Evolutionary conservation across 495 filamentous ascomycete species (phyloP), one percentile per base, ranked within the genome.

Genomic region (Massariosphaeria phaeospora): DNA sequence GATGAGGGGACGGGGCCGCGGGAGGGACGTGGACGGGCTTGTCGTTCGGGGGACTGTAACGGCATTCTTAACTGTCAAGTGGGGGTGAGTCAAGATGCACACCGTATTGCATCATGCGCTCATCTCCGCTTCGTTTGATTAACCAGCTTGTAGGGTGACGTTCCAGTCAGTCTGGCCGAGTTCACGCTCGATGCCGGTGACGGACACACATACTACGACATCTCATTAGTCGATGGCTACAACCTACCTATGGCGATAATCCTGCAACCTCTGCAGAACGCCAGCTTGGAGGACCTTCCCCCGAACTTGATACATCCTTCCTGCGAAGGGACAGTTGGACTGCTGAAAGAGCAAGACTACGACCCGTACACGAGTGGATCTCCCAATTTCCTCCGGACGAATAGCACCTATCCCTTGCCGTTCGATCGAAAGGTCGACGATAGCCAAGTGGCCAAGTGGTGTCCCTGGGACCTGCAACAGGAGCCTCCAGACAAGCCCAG

Each of bases 161-260:
- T 79, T 2, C 87, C 87, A 1, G 78, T 77, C 5, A 86, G 84
- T 2, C 75, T 91, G 5, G 85, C 84, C 15, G 87, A 91, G 57
- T 87, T 89, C 66, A 88, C 82, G 43, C 77, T 90, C 33, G 72
- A 75, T 31, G 70, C 73, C n/a, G 67, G 70, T 27, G 72, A 74
- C 48, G 73, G 70, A 11, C 80, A 88, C 63, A 84, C 80, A 3
- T 91, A 84, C 67, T 90, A 89, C 68, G 88, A 91, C 68, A 85
- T 91, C 54, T 88, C 85, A 29, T 77, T 91, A 29, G 87, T 91
- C 24, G 87, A 91, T 66, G 87, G 88, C 34, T 90, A 91, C 75
- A 90, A 91, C 67, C 69, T 91, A 8, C 84, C 85, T 6, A 58
- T 91, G 46, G 83, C 73, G 24, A 81, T 91, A 51, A 71, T 84